Evolutionary conservation across 1,284 basidiomycete genomes (phyloP), one percentile per base, ranked within the genome.

Genomic region (Hypsizygus ulmarius): DNA sequence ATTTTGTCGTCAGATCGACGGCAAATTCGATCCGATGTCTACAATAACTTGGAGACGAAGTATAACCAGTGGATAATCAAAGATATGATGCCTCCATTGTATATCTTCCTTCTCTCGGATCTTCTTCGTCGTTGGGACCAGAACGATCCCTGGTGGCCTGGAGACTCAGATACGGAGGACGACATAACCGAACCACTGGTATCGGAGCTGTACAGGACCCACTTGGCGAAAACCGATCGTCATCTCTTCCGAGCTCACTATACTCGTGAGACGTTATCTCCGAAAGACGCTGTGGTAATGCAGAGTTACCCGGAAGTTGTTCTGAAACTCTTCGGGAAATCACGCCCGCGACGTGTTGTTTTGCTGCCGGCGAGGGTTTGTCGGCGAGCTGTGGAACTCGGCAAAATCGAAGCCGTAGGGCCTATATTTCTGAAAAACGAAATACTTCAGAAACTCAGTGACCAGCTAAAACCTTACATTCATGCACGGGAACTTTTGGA

Each of bases 31-130:
- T 51, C 66, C 30, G 69, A 70, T 57, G 62, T 60, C 3, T 60
- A 63, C 29, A 65, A 66, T 28, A 63, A 57, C 30, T 48, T 52
- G 4, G 72, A 72, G 46, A 64, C 70, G 1, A 38, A 49, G 5
- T 77, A 70, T 53, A 77, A 78, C 47, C 56, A 48, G 10, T 77
- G 73, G 73, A 56, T 78, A 3, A 60, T 77, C 0, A 53, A 61
- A 1, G 46, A 59, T 1, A 42, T 63, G 9, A 49, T 73, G 5
- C 71, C 74, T 3, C 57, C 57, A 0, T 46, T 75, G 0, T 77
- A 74, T 44, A 40, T 67, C 5, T 64, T 52, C 19, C 58, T 73
- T 14, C 53, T 75, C 11, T 68, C 68, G 21, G 42, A 57, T 3
- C 54, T 68, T 36, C 54, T 65, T 14, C n/a, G 41, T 1, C 46